A percentile compares a stretch with the other conserved stretches of the same genome.
Evolutionary conservation across 768 basidiomycete species (phyloP).

Genomic region (Coprinopsis cinerea): DNA sequence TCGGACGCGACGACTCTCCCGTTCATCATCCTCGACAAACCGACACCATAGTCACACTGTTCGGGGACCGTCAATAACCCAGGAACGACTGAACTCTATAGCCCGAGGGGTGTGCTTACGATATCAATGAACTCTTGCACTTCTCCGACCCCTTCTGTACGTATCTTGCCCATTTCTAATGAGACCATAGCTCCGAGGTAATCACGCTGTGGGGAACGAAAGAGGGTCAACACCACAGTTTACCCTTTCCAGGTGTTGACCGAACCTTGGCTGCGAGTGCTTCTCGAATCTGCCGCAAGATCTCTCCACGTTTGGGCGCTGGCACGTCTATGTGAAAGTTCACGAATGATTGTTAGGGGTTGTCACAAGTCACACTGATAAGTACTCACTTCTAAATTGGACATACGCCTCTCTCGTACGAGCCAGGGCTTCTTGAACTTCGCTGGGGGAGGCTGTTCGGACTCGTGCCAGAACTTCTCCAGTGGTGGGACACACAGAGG

Average conservation of each 20-base stretch:
- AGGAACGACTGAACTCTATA: conserved; percentile 12
- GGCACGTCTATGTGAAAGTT: conserved; percentile 49
- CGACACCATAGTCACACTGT: conserved; percentile 92
- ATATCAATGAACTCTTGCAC: conserved; percentile 95
- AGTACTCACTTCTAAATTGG: conserved; percentile 48
- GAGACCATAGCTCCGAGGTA: conserved; percentile 79
- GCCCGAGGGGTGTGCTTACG: conserved; percentile 53
- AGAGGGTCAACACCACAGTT: too few species aligned
- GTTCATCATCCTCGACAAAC: conserved; percentile 91
- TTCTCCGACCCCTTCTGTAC: conserved; percentile 85
- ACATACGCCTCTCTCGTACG: conserved; percentile 71
- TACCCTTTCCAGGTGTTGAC: too few species aligned
- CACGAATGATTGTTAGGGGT: background rate
- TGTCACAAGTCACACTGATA: background rate
- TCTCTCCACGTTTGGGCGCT: conserved; percentile 83
- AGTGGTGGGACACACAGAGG: conserved; percentile 79
- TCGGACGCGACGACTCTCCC: conserved; percentile 85
- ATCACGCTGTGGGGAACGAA: conserved; percentile 47
- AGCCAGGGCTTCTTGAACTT: conserved; percentile 63
- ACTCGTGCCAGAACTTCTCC: conserved; percentile 80
- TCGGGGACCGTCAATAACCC: too few species aligned
- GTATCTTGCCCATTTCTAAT: conserved; percentile 89
- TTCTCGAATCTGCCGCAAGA: conserved; percentile 82
- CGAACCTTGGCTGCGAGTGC: conserved; percentile 72
- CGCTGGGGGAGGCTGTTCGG: conserved; percentile 63